These are phyloP conservation scores for Dacryopinax primogenitus DNA, from an alignment of 768 basidiomycete genomes.

Conservation along the genomic window DNA sequence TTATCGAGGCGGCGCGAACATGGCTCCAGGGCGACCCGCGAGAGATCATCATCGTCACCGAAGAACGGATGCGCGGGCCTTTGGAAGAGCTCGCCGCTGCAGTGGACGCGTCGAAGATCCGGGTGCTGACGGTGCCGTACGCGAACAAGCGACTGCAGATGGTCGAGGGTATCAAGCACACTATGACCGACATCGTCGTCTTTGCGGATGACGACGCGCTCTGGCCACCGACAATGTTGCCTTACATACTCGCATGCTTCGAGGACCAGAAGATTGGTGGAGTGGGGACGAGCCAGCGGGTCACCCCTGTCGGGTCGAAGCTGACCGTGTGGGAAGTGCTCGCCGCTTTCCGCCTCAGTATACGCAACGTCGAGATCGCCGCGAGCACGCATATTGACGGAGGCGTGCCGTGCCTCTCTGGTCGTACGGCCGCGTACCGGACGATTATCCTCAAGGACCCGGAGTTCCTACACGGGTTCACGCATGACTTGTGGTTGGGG, in stretches of 20 bases:
- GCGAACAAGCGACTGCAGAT: constrained; percentile 92
- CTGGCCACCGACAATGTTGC: constrained; percentile 86
- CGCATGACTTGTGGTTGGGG: constrained; percentile 84
- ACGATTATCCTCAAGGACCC: constrained; percentile 92
- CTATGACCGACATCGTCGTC: constrained; percentile 83
- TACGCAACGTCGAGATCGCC: constrained; percentile 87
- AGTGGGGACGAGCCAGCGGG: constrained; percentile 81
- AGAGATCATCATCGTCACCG: constrained; percentile 62
- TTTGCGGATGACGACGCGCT: constrained; percentile 94
- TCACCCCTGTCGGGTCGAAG: constrained; percentile 57
- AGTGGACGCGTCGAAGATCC: constrained; percentile 72
- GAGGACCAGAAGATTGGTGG: constrained; percentile 90
- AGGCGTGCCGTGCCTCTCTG: constrained; percentile 80
- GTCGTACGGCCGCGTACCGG: constrained; percentile 85
- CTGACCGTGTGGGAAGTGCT: constrained; percentile 96
- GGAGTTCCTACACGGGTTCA: constrained; percentile 83
- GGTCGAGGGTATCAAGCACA: constrained; percentile 83
- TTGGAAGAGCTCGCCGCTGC: constrained; percentile 79
- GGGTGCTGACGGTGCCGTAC: constrained; percentile 79
- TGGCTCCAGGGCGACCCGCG: constrained; percentile 90
- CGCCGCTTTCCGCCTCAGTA: constrained; percentile 81
- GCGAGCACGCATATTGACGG: constrained; percentile 87
- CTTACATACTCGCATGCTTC: constrained; percentile 79
- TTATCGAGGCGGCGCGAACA: constrained; percentile 81
- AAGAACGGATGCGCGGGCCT: constrained; percentile 82